These are phyloP conservation scores for Hemisphaericaspora nanyangensis DNA, from an alignment of 805 yeast genomes.

Conservation along the genomic window DNA sequence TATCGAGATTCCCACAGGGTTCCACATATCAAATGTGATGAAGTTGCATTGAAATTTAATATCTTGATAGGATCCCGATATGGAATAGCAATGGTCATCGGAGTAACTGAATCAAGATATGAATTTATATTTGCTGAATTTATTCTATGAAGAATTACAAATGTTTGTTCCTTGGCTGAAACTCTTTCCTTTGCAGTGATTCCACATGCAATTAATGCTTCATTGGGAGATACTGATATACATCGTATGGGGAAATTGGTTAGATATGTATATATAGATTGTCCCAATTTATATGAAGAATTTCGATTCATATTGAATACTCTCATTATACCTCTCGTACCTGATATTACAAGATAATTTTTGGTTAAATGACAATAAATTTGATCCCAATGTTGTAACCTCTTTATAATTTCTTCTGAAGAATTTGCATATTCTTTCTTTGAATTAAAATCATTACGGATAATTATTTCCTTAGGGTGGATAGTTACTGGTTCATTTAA, in stretches of 20 bases:
- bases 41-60: conserved; percentile 68
- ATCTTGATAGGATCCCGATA: conserved; percentile 81
- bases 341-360: conserved; percentile 60
- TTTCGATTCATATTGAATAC: conserved; percentile 49
- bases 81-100: conserved; percentile 75
- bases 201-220: conserved; percentile 69
- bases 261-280: conserved; percentile 62
- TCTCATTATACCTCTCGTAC: conserved; percentile 66
- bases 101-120: conserved; percentile 39
- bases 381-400: conserved; percentile 54
- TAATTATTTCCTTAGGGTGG: conserved; percentile 15
- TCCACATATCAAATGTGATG: conserved; percentile 68
- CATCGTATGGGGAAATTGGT: conserved; percentile 78
- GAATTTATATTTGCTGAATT: conserved; percentile 3
- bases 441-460: conserved; percentile 26
- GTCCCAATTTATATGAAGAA: conserved; percentile 43
- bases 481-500: conserved; percentile 18
- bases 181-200: conserved; percentile 74
- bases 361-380: conserved; percentile 58
- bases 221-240: conserved; percentile 64
- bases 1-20: conserved; percentile 77
- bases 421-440: conserved; percentile 7
- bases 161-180: conserved; percentile 70
- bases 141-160: conserved; percentile 56
- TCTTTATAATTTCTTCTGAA: conserved; percentile 23